Percentiles rank a stretch among this genome's conserved stretches.
Evolutionary conservation across 345 rosid genomes (phyloP).

Genomic region (Brassica incana): DNA sequence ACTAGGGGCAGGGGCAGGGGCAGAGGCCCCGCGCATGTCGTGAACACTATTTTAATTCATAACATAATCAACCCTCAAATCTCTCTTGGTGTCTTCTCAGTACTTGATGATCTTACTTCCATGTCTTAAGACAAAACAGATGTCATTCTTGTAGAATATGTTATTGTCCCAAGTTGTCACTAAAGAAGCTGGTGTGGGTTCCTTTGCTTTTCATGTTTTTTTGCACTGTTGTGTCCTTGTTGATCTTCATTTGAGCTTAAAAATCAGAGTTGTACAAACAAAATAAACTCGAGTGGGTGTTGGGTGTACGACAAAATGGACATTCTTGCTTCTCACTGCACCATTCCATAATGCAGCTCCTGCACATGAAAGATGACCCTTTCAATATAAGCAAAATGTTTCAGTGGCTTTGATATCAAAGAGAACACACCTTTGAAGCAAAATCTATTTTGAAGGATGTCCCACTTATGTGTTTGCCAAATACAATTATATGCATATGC

Average conservation of each 20-base stretch:
- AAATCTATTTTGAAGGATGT: neutral
- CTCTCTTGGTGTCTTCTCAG: no score
- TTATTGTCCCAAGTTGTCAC: neutral
- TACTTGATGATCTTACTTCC: no score
- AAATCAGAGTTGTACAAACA: slow-evolving; percentile 87
- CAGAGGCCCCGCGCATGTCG: no score
- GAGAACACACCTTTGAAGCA: neutral
- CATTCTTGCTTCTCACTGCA: slow-evolving; percentile 98
- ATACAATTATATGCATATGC: neutral
- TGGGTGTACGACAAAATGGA: slow-evolving; percentile 87
- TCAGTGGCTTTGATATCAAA: slow-evolving; percentile 31
- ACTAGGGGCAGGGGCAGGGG: slow-evolving; percentile 31
- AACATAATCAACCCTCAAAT: no score
- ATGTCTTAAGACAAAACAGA: neutral
- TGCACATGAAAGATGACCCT: slow-evolving; percentile 26
- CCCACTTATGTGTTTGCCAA: neutral
- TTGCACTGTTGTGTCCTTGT: neutral
- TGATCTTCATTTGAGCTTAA: slow-evolving; percentile 43
- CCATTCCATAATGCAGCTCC: slow-evolving; percentile 99
- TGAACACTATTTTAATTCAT: no score
- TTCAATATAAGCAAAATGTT: neutral
- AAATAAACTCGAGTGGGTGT: slow-evolving; percentile 81
- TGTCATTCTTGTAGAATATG: neutral
- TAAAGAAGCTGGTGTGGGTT: neutral
- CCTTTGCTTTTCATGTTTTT: neutral